Base-by-base conservation (phyloP, 352 stramenopile genomes). In the Globisporangium polare region DNA sequence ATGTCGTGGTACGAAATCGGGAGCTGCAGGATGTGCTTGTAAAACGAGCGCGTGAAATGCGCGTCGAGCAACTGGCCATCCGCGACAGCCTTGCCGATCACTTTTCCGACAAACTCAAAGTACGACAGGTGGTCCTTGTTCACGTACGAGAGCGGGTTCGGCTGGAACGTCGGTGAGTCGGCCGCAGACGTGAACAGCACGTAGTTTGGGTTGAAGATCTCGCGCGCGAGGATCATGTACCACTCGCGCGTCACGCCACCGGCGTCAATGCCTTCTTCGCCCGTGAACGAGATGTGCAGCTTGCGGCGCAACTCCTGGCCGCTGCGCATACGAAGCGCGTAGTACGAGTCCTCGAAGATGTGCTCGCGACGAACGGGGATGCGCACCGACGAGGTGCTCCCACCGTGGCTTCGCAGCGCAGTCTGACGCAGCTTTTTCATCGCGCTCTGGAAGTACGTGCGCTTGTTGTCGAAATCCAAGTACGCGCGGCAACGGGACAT, bases 141-240 rank as follows among this genome's bases (percentile, higher is more conserved):
- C 62, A 99, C 97, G 65, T 95, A 98, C 54, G 96, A 99, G 37
- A 99, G 86, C 53, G 97, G 96, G 73, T 99, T 99, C 5, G 97
- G 97, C 72, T 99, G 97, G 76, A 99, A 99, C 9, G 97, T 99
- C 51, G 95, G 97, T 12, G 97, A 98, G 78, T 99, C 98, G 24
- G 97, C 96, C 4, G 97, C 97, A 20, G 96, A 98, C 45, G 96
- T 99, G 79, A 99, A 99, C 1, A 99, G 75, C 58, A 97, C 97
- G 77, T 99, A 99, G 73, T 99, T 99, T 51, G 97, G 96, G 75
- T 99, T 99, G 80, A 99, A 99, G 67, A 99, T 99, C 74, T 99
- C 97, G 65, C 98, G 98, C 3, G 97, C 96, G 31, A 99, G 74
- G 73, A 99, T 99, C 65, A 95, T 96, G 75, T 99, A 98, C 80